Evolutionary conservation across 257 asterid genomes (phyloP), one percentile per base, ranked within the genome.

Genomic region (Capsicum chinense): DNA sequence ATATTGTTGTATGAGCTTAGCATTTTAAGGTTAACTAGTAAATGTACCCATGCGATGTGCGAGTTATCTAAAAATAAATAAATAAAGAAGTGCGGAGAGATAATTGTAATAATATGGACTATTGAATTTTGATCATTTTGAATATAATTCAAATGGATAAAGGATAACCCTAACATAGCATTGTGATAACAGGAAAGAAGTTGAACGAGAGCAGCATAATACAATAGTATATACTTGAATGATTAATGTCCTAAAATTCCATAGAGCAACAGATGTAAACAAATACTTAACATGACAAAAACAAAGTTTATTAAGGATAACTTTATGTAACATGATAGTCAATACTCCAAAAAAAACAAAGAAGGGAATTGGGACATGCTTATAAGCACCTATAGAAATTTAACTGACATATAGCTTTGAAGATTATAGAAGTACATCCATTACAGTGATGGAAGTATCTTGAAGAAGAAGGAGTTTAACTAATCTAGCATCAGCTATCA

Each of bases 391-490:
- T 60, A 42, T 26, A 83, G 64, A 54, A 59, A 76, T 60, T 58
- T 69, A 35, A 47, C 26, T 11, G 64, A 26, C 59, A 56, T 37
- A 37, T 37, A 37, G 39, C 3, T 16, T 59, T 68, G 47, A 78
- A 66, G 42, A 62, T 37, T 48, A 82, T 6, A 56, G 9, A 86
- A 91, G 44, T 93, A 97, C 99, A 92, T 97, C 98, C 92, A 97
- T 95, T 89, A 97, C 81, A 11, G 99, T 95, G 83, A 95, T 89
- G 71, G 76, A 88, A 78, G 99, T 88, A 91, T 97, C 99, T 76
- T 97, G 87, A 89, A 97, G 95, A 88, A 89, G 87, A 90, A 95
- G 95, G 79, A 91, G 92, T 81, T 92, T 97, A 87, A 97, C 95
- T 50, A 96, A 90, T 84, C 97, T 95, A 83, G 92, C 88, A 88